Conservation (phyloP, 805 yeast species). For the Candida ponderosae region DNA sequence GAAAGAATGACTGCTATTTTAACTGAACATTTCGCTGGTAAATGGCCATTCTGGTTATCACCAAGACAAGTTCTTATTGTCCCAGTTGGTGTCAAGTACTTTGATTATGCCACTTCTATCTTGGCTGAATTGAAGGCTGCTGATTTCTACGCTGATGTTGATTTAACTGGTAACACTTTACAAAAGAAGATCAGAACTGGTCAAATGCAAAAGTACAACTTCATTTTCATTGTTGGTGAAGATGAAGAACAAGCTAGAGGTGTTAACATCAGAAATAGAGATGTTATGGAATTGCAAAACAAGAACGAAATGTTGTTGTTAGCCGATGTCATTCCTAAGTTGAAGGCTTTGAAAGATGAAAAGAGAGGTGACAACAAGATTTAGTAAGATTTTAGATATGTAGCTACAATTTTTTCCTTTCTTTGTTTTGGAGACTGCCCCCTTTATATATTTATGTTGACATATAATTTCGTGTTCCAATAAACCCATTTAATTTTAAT, state of each 20-base stretch:
- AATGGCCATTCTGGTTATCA: conserved; percentile 99
- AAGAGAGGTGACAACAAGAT: conserved; percentile 66
- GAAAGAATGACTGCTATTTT: conserved; percentile 99
- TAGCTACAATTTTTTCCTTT: background rate
- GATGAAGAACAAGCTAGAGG: conserved; percentile 73
- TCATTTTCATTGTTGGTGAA: conserved; percentile 95
- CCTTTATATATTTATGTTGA: too few relatives aligned
- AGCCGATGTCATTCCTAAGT: conserved; percentile 62
- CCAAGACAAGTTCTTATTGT: conserved; percentile 96
- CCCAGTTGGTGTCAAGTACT: conserved; percentile 93
- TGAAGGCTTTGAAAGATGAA: conserved; percentile 58
- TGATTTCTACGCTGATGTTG: conserved; percentile 90
- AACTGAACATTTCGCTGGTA: conserved; percentile 97
- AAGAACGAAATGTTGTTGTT: conserved; percentile 79
- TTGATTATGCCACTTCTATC: conserved; percentile 81
- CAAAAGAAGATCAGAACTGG: conserved; percentile 98
- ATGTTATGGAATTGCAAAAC: conserved; percentile 85
- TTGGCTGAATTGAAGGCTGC: conserved; percentile 58
- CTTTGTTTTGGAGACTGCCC: background rate
- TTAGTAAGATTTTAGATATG: background rate
- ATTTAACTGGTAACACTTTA: conserved; percentile 89
- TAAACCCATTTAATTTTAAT: too few relatives aligned
- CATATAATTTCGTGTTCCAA: too few relatives aligned
- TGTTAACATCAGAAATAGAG: conserved; percentile 96
- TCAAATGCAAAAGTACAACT: conserved; percentile 90